Conservation (phyloP, 1,284 basidiomycete species). For the Ceratobasidium sp. region DNA sequence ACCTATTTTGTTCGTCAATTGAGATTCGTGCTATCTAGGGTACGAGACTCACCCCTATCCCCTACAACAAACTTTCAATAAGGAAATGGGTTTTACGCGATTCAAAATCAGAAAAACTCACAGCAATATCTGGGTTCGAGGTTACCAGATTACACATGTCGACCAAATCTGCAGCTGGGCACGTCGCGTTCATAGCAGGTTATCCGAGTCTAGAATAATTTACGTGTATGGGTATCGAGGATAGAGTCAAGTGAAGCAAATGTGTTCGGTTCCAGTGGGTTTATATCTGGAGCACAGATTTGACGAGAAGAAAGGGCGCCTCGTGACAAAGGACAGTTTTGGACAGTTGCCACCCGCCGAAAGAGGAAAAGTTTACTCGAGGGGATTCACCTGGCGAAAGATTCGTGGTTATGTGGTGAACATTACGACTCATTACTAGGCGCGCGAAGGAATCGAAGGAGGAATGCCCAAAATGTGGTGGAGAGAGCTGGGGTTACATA, state of each 20-base stretch:
- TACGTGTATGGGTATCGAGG: slow-evolving; percentile 24
- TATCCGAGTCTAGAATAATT: not conserved
- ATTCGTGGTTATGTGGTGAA: not conserved
- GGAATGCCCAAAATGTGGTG: not conserved
- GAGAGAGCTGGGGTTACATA: too few species aligned
- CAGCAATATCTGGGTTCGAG: slow-evolving; percentile 43
- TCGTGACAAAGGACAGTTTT: slow-evolving; percentile 4
- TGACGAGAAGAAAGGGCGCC: not conserved
- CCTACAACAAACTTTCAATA: not conserved
- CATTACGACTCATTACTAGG: not conserved
- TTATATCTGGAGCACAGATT: not conserved
- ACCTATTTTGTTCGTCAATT: not conserved
- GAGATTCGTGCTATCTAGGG: not conserved
- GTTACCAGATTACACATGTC: slow-evolving; percentile 9
- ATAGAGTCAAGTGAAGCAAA: not conserved
- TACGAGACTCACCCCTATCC: slow-evolving; percentile 27
- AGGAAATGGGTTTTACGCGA: not conserved
- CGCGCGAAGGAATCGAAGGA: not conserved
- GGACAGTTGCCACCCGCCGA: slow-evolving; percentile 1
- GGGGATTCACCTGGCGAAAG: not conserved
- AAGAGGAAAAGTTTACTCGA: not conserved
- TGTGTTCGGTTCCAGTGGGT: not conserved
- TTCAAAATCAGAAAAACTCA: not conserved
- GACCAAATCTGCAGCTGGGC: not conserved
- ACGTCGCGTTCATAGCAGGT: not conserved